phyloP scores from a whole-genome alignment of 2,329 filamentous ascomycete species.

The Trichoderma oligosporum region DNA sequence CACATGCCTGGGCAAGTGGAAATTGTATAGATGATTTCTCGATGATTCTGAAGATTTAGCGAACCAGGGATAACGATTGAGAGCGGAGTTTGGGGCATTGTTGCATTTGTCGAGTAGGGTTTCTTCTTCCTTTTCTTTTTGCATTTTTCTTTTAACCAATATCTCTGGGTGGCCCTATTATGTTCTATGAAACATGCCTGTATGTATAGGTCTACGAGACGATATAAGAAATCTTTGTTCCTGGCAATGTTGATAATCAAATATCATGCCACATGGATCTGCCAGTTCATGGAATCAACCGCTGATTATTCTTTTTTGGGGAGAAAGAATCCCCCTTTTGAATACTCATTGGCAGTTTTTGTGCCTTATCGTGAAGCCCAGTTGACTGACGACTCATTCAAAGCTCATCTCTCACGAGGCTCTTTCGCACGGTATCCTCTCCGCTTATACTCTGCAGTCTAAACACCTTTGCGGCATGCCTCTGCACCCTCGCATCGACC shows the following conservation, averaged over 20 bases:
- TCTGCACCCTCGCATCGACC: neutral
- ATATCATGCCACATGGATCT: neutral
- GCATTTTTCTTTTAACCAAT: neutral
- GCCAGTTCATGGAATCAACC: neutral
- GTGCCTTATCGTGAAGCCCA: neutral
- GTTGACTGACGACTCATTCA: neutral
- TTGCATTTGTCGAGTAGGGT: neutral
- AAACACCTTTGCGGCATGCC: constrained; percentile 17
- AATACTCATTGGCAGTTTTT: neutral
- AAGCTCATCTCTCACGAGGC: constrained; percentile 12
- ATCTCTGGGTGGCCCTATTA: neutral
- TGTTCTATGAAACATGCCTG: constrained; percentile 6
- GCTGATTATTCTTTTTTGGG: neutral
- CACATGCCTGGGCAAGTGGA: constrained; percentile 14
- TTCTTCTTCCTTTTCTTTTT: neutral
- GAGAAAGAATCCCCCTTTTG: neutral
- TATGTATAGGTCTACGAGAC: neutral
- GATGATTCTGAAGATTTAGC: too few relatives aligned
- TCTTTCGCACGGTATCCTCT: neutral
- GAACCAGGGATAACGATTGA: neutral
- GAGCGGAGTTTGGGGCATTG: too few relatives aligned
- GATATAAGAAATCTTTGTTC: too few relatives aligned
- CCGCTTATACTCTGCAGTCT: constrained; percentile 13
- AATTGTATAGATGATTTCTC: constrained; percentile 8
- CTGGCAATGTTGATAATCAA: too few relatives aligned